Percentiles rank a stretch among this genome's conserved stretches.
Conservation (phyloP, 768 basidiomycete species). For the Inosperma sp. region DNA sequence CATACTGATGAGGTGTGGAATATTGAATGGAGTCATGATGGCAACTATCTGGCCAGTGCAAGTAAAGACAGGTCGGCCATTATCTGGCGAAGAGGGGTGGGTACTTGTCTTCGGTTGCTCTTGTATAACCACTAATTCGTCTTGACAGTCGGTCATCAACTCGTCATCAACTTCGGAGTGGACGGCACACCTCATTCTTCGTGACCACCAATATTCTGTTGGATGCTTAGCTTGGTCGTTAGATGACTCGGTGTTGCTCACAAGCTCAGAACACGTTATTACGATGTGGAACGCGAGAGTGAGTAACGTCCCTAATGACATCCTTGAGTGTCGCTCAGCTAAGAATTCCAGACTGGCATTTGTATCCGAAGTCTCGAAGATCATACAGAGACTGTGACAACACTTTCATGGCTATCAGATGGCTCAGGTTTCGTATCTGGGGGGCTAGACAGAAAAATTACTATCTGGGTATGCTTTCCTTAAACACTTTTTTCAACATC, state of each 20-base stretch:
- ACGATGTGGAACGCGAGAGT: conserved; percentile 92
- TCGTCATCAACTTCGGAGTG: conserved; percentile 51
- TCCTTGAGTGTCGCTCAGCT: conserved; percentile 7
- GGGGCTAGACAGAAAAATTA: conserved; percentile 78
- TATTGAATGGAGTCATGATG: conserved; percentile 91
- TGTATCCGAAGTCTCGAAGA: conserved; percentile 60
- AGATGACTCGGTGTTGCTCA: conserved; percentile 80
- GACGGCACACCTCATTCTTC: conserved; percentile 53
- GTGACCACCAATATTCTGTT: conserved; percentile 76
- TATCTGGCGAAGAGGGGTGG: conserved; percentile 82
- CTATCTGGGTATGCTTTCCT: conserved; percentile 65
- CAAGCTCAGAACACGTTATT: conserved; percentile 75
- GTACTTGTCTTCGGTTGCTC: conserved; percentile 22
- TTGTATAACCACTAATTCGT: conserved; percentile 12
- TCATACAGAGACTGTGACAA: conserved; percentile 80
- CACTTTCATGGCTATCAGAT: conserved; percentile 85
- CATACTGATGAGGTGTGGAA: conserved; percentile 96
- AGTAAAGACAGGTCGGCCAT: conserved; percentile 85
- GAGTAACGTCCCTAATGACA: conserved; percentile 14
- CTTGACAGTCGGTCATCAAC: conserved; percentile 38
- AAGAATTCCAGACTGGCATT: conserved; percentile 58
- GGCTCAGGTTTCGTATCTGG: conserved; percentile 87
- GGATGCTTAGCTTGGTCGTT: conserved; percentile 89
- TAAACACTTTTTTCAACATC: conserved; percentile 12
- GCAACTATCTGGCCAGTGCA: conserved; percentile 77